Percentiles rank a stretch among this genome's conserved stretches.
These are phyloP conservation scores for Pythium brachiatum DNA, from an alignment of 352 stramenopile genomes.

Conservation along the genomic window DNA sequence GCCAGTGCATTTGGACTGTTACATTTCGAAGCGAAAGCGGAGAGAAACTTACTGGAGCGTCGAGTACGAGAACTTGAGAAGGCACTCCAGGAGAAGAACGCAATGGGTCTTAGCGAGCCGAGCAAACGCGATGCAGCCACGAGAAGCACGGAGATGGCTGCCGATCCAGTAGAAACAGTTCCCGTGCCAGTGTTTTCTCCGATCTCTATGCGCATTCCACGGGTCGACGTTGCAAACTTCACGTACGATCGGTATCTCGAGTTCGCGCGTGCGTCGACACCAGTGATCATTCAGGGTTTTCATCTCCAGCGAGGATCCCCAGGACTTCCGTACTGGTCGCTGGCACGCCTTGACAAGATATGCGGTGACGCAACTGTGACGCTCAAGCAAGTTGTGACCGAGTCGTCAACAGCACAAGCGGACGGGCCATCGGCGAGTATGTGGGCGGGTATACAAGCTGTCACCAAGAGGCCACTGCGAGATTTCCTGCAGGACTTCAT, in stretches of 20 bases:
- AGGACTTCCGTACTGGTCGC: slow-evolving; percentile 29
- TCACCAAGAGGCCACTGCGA: slow-evolving; percentile 7
- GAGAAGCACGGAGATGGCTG: not conserved
- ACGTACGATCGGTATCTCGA: slow-evolving; percentile 28
- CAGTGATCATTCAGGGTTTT: slow-evolving; percentile 35
- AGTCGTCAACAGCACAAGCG: not conserved
- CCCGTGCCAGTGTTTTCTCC: slow-evolving; percentile 5
- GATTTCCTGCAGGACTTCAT: slow-evolving; percentile 21
- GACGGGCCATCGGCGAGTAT: not conserved
- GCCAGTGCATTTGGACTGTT: slow-evolving; percentile 10
- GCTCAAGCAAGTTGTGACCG: slow-evolving; percentile 17
- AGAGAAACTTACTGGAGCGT: slow-evolving; percentile 10
- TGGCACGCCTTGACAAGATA: slow-evolving; percentile 2
- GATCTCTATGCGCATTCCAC: slow-evolving; percentile 12
- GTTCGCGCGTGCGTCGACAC: slow-evolving; percentile 21
- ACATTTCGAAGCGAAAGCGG: not conserved
- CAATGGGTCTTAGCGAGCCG: not conserved
- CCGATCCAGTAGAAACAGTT: not conserved
- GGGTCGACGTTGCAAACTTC: slow-evolving; percentile 12
- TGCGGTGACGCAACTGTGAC: slow-evolving; percentile 23
- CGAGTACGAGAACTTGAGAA: slow-evolving; percentile 15
- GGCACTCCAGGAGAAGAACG: not conserved
- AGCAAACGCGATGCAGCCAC: not conserved
- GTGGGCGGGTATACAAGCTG: slow-evolving; percentile 24
- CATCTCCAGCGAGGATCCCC: slow-evolving; percentile 12